Base-by-base conservation (phyloP, 139 green algal genomes). In the Axilococcus clingmanii region DNA sequence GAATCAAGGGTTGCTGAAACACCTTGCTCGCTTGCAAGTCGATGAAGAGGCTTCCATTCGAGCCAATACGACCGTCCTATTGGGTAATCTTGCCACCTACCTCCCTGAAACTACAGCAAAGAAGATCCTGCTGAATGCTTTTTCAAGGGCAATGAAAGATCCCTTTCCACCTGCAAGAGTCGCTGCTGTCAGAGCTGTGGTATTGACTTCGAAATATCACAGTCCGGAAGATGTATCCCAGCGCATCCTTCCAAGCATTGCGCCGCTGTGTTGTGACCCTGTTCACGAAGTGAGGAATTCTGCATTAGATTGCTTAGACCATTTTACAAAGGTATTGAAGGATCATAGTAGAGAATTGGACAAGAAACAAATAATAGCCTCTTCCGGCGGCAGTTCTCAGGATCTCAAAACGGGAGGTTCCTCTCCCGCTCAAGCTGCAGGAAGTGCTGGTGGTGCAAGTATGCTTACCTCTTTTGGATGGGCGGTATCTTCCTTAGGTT, bases 31-130 rank as follows among this genome's bases (percentile, higher is more conserved):
- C 72, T 77, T 98, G 38, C 78, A 95, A 79, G 81, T 96, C 16
- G 91, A 98, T 57, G 79, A 94, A 55, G 86, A 98, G 72, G 69
- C 91, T 4, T 81, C 79, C 31, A 98, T 98, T 59, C 80, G 91
- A 12, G 91, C 91, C 66, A 98, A 98, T 78, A 97, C 91, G 20
- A 98, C 91, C 16, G 92, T 98, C 32, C 75, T 95, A 51, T 77
- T 98, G 44, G 88, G 91, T 61, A 96, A 90, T 75, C 78, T 98
- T 31, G 91, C 91, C 0, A 24, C 50, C 16, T 66, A 89, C 64
- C 72, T 98, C 4, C 70, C 72, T 14, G 82, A 95, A 23, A 61
- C 81, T 12, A 79, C 81, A 16, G 73, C 68, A 57, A 83, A 81
- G 61, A 67, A 82, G 14, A 85, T 97, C 36, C 79, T 98, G 47